These are phyloP conservation scores for Fusarium setosum DNA, from an alignment of 2,329 filamentous ascomycete genomes.

Conservation along the genomic window DNA sequence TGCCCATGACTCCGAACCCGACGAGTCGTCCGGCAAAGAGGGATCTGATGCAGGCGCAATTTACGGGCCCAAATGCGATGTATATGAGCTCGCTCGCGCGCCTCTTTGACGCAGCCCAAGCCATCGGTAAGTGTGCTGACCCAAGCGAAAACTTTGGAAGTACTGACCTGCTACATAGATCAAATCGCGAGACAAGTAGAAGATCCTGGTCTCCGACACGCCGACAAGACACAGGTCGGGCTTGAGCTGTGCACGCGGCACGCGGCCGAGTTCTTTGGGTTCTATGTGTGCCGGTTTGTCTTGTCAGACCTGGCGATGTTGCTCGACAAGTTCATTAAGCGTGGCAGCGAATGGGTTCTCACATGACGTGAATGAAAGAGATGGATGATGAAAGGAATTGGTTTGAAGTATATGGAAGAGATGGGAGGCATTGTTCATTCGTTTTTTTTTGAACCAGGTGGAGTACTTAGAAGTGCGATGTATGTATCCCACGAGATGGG, in stretches of 20 bases:
- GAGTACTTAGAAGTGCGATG: conserved; percentile 30
- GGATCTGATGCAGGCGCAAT: conserved; percentile 75
- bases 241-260: conserved; percentile 93
- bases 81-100: conserved; percentile 94
- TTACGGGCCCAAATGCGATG: conserved; percentile 84
- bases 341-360: conserved; percentile 92
- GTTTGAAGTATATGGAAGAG: conserved; percentile 15
- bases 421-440: conserved; percentile 34
- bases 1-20: conserved; percentile 79
- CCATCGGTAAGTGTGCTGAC: conserved; percentile 75
- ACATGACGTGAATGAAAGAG: conserved; percentile 41
- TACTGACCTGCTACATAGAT: conserved; percentile 65
- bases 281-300: conserved; percentile 97
- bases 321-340: conserved; percentile 97
- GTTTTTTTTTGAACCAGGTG: conserved; percentile 31
- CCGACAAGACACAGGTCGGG: conserved; percentile 93
- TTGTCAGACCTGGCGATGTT: conserved; percentile 84
- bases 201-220: conserved; percentile 90
- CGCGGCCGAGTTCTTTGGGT: conserved; percentile 96
- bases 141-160: background rate
- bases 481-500: conserved; percentile 34
- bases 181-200: conserved; percentile 97
- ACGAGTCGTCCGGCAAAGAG: conserved; percentile 77
- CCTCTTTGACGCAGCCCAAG: conserved; percentile 92
- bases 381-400: conserved; percentile 10